Base-by-base conservation (phyloP, 352 stramenopile species). In the Phytopythium ostracodes region DNA sequence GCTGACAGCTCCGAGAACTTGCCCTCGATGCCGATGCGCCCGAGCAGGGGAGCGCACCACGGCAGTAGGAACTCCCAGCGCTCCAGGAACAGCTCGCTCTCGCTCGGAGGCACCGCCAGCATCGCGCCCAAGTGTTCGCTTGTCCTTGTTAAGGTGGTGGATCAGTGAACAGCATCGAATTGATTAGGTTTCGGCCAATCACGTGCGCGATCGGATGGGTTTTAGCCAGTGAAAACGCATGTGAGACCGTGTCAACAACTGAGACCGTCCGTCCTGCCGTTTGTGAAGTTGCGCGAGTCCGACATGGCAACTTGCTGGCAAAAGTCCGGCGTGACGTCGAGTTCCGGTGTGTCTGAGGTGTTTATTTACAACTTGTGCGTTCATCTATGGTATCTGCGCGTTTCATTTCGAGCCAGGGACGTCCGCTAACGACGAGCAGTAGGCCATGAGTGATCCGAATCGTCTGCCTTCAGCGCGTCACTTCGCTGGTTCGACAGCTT, bases 61-160 rank as follows among this genome's bases (percentile, higher is more conserved):
- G 69, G 65, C 58, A 67, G 62, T 6, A 76, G 65, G 59, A 76
- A 71, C 27, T 46, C 62, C 14, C 44, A 73, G 35, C 62, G 57
- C 31, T 69, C 68, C 9, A 40, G 43, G 31, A 52, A 53, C 20
- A 8, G 20, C 57, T 62, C 57, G 57, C 29, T 25, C n/a, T 29
- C 17, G 6, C 53, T 65, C 14, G 33, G 15, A 11, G 25, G 25
- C 25, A 66, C 20, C 22, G 56, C 58, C 53, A 40, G 54, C 60
- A 60, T 74, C 1, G 25, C n/a, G 40, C 10, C 40, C 7, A 22
- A 47, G 10, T 12, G 33, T 38, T 38, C 33, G 33, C 33, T 38
- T 38, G 33, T 10, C 33, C 33, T 38, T 38, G 33, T 38, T 5
- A 14, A 2, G 33, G 3, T 38, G 7, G n/a, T n/a, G n/a, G n/a